phyloP scores from a whole-genome alignment of 805 yeast genomes.

The Pichia insulana region DNA sequence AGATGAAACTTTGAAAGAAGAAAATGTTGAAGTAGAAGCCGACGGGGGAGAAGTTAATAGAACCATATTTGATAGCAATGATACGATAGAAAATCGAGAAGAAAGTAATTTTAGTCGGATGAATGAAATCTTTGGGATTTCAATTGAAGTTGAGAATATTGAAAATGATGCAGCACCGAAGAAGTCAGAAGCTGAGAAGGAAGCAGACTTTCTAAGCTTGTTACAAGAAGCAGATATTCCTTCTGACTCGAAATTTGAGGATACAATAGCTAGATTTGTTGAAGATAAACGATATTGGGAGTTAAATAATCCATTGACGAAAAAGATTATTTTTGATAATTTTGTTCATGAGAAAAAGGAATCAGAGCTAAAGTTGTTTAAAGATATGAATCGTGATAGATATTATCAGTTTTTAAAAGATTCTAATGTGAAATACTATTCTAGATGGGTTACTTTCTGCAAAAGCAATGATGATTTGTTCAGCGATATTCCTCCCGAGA shows the following conservation, averaged over 20 bases:
- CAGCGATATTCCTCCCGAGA: conserved; percentile 29
- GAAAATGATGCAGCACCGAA: background rate
- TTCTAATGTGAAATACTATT: conserved; percentile 40
- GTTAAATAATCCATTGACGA: conserved; percentile 48
- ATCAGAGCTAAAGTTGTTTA: conserved; percentile 43
- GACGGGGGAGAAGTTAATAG: too few species aligned
- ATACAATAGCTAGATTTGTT: conserved; percentile 51
- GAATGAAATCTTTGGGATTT: too few species aligned
- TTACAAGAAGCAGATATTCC: conserved; percentile 51
- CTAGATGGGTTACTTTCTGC: conserved; percentile 50
- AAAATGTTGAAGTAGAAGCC: background rate
- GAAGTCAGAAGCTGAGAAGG: conserved; percentile 7
- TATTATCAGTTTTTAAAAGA: conserved; percentile 39
- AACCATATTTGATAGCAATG: too few species aligned
- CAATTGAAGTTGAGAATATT: background rate
- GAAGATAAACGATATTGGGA: conserved; percentile 61
- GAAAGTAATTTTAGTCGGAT: too few species aligned
- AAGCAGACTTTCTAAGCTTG: conserved; percentile 38
- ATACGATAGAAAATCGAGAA: background rate
- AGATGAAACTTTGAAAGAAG: background rate
- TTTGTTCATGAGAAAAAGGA: conserved; percentile 44
- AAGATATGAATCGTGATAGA: conserved; percentile 48
- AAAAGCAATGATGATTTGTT: background rate
- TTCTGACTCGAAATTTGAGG: conserved; percentile 66
- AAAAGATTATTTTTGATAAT: conserved; percentile 57